Percentiles rank a stretch among this genome's conserved stretches.
Evolutionary conservation across 192 early-diverging fungal genomes (phyloP).

Genomic region (Neocallimastix lanati): DNA sequence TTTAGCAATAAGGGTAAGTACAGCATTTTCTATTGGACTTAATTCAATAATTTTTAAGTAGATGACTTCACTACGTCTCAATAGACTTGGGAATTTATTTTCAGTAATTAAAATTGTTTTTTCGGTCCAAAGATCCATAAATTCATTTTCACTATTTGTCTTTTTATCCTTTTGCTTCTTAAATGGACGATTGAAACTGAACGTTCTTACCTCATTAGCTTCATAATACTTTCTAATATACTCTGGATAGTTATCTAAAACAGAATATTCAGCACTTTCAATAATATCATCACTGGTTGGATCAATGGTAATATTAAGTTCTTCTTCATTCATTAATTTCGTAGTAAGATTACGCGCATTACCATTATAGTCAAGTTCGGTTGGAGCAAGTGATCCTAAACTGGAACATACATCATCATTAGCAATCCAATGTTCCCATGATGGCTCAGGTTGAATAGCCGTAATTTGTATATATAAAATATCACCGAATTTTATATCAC

Average conservation of each 20-base stretch:
- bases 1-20: slow-evolving; percentile 47
- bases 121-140: slow-evolving; percentile 60
- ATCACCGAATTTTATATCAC: slow-evolving; percentile 26
- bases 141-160: slow-evolving; percentile 19
- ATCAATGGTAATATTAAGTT: slow-evolving; percentile 1
- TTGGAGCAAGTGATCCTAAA: neutral
- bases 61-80: slow-evolving; percentile 35
- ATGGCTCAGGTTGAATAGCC: slow-evolving; percentile 39
- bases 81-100: slow-evolving; percentile 44
- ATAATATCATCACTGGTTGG: slow-evolving; percentile 1
- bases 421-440: slow-evolving; percentile 9
- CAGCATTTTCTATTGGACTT: slow-evolving; percentile 58
- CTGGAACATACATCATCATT: neutral
- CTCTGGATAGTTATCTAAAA: slow-evolving; percentile 17
- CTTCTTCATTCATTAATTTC: neutral
- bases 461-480: slow-evolving; percentile 48
- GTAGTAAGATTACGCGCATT: neutral
- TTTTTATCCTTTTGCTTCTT: slow-evolving; percentile 10
- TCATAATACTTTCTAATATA: slow-evolving; percentile 40
- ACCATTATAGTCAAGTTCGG: neutral
- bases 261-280: neutral
- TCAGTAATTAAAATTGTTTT: slow-evolving; percentile 45
- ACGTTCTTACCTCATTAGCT: slow-evolving; percentile 40
- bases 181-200: slow-evolving; percentile 46
- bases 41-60: slow-evolving; percentile 29